Evolutionary conservation across 2,329 filamentous ascomycete species (phyloP), one percentile per base, ranked within the genome.

Genomic region (Clonostachys chloroleuca): DNA sequence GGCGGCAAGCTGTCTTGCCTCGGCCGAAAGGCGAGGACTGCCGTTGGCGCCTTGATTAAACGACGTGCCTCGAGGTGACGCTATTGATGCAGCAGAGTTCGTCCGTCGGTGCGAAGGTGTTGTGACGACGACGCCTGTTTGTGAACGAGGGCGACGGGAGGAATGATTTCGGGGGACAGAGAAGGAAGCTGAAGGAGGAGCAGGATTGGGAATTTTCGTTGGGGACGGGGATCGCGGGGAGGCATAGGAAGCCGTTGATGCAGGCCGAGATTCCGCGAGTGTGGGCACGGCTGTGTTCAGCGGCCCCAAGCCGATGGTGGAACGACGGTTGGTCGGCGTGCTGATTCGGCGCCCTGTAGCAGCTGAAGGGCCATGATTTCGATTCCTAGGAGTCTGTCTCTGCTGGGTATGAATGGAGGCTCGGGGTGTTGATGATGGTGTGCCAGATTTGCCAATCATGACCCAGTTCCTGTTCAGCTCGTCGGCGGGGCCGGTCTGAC

Each of bases 1-100:
- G n/a, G 84, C 83, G 6, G 89, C 84, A 47, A 92, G 81, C 41
- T 80, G 78, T 59, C 86, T 85, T 7, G 89, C 88, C 58, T 96
- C 89, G 17, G 75, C 65, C 58, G 79, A 68, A 5, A 83, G 65
- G 4, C 77, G 67, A 6, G 78, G 78, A 53, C 75, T 81, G 36
- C 55, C 6, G 56, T 51, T 34, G 52, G 54, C n/a, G 6, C n/a
- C 24, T 16, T n/a, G 17, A n/a, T 20, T 18, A 17, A 49, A 16
- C 4, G 12, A 16, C 13, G 54, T n/a, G 12, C 49, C 56, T 44
- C 58, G 66, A 5, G 59, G 59, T 6, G 69, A 67, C 4, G 71
- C 65, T 7, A 66, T 60, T 5, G 75, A 77, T 2, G 68, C 64
- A 37, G 61, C 62, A 52, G 74, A 78, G 37, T 73, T 63, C 17